These are phyloP conservation scores for Syzygium grande DNA, from an alignment of 345 rosid species.

Conservation along the genomic window DNA sequence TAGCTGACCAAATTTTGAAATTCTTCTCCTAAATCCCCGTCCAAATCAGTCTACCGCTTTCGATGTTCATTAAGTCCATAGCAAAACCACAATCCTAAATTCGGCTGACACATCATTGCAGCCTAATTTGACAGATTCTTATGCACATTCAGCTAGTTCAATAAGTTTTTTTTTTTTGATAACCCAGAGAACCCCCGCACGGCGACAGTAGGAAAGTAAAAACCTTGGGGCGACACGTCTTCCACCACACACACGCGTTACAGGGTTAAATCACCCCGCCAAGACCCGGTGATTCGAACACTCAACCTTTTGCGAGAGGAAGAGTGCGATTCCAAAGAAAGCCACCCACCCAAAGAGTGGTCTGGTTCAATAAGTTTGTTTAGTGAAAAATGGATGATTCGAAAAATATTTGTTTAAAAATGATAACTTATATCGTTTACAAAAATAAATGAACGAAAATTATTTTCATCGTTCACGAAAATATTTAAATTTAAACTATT, in stretches of 20 bases:
- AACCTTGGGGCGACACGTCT: too few species aligned
- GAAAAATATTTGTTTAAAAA: background rate
- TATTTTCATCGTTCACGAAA: fast-evolving
- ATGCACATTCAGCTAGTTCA: too few species aligned
- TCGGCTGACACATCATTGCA: background rate
- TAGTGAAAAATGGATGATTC: background rate
- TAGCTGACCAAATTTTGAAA: background rate
- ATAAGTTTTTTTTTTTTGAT: too few species aligned
- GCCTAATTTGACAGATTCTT: background rate
- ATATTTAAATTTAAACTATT: too few species aligned
- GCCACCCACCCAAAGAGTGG: too few species aligned
- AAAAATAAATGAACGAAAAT: background rate
- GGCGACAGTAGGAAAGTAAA: too few species aligned
- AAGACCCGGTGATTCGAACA: too few species aligned
- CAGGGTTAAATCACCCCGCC: too few species aligned
- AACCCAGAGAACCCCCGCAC: too few species aligned
- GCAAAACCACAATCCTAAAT: background rate
- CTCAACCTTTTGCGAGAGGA: too few species aligned
- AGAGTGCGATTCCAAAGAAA: too few species aligned
- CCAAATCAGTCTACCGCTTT: background rate
- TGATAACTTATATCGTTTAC: fast-evolving
- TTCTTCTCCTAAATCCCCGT: background rate
- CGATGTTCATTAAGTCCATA: background rate
- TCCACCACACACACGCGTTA: too few species aligned
- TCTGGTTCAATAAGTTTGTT: background rate